Conservation (phyloP, 2,329 filamentous ascomycete species). For the Dothideomycetes sp. region DNA sequence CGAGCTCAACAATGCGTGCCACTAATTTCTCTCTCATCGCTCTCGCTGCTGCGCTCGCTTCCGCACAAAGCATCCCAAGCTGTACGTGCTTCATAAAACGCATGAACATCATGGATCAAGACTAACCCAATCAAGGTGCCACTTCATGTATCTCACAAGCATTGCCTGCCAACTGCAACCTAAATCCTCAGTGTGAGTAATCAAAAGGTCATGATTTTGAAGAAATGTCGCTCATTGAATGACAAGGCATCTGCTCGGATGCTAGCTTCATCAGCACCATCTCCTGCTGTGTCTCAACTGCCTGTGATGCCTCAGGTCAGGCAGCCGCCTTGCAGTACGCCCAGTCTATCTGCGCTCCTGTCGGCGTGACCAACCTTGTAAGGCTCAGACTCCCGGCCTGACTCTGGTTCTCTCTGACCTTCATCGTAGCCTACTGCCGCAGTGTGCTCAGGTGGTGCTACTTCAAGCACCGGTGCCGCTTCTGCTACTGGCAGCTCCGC, state of each 20-base stretch:
- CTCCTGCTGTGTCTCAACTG: conserved; percentile 10
- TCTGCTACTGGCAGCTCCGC: neutral
- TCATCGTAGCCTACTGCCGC: conserved; percentile 3
- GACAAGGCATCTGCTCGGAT: conserved; percentile 2
- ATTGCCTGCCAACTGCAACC: conserved; percentile 6
- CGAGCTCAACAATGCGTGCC: neutral
- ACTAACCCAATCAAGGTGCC: neutral
- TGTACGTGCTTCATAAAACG: neutral
- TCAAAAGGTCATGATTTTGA: neutral
- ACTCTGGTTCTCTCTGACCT: neutral
- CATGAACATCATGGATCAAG: neutral
- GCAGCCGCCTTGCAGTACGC: conserved; percentile 5
- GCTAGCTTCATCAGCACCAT: conserved; percentile 10
- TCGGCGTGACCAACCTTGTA: conserved; percentile 10
- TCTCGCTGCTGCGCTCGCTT: conserved; percentile 1
- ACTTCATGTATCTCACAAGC: neutral
- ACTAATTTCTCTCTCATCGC: neutral
- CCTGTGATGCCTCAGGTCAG: conserved; percentile 4
- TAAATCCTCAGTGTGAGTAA: conserved; percentile 4
- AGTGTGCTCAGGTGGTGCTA: neutral
- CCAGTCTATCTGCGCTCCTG: conserved; percentile 7
- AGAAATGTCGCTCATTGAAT: too few species aligned
- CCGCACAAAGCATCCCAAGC: conserved; percentile 6
- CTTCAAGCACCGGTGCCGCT: neutral
- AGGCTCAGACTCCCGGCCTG: neutral